phyloP scores from a whole-genome alignment of 768 basidiomycete genomes.

The Hypholoma fasciculare region DNA sequence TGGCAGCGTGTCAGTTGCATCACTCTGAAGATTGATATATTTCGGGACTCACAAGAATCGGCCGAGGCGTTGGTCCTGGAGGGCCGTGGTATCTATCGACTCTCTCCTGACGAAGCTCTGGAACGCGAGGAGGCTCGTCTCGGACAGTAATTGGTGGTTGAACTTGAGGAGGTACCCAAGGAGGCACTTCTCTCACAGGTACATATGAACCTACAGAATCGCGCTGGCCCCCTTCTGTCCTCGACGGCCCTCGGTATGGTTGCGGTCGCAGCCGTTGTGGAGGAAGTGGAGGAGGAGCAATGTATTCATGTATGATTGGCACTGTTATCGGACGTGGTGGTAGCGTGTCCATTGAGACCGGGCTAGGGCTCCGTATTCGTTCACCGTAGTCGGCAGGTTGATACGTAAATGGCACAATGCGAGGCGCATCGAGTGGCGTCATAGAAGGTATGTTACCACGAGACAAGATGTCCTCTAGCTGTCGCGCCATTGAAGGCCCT shows the following conservation, averaged over 20 bases:
- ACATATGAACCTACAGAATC: background rate
- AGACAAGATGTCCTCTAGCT: slow-evolving; percentile 61
- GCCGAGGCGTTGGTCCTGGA: slow-evolving; percentile 20
- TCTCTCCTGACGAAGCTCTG: background rate
- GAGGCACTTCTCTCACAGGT: background rate
- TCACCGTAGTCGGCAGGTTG: slow-evolving; percentile 41
- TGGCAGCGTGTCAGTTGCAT: too few relatives aligned
- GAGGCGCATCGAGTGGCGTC: slow-evolving; percentile 48
- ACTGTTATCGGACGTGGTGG: slow-evolving; percentile 24
- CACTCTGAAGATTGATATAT: slow-evolving; percentile 7
- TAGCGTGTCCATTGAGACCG: slow-evolving; percentile 28
- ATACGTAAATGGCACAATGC: slow-evolving; percentile 54
- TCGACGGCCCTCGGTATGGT: background rate
- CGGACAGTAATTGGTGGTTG: background rate
- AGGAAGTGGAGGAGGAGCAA: background rate
- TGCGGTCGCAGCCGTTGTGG: background rate
- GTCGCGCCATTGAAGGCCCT: slow-evolving; percentile 57
- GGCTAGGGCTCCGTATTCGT: slow-evolving; percentile 37
- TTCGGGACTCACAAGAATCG: slow-evolving; percentile 25
- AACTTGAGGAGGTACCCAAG: background rate
- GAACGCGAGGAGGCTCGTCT: background rate
- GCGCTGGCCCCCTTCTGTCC: background rate
- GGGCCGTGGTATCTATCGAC: background rate
- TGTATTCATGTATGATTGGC: slow-evolving; percentile 9
- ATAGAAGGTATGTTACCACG: slow-evolving; percentile 39